Evolutionary conservation across 441 rosid genomes (phyloP).

Genomic region (Adansonia grandidieri): DNA sequence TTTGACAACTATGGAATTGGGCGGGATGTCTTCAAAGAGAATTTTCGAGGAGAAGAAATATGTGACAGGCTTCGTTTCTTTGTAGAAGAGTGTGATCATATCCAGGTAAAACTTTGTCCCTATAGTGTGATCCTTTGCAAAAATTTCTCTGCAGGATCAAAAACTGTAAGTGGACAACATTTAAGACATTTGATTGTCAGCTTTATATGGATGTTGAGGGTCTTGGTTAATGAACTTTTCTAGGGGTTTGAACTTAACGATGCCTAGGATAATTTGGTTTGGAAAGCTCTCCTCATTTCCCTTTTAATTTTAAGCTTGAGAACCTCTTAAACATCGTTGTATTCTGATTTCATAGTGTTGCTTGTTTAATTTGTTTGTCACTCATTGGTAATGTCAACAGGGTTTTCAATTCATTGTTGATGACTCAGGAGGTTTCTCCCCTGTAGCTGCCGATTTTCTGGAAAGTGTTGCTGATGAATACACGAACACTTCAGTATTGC

Average conservation of each 20-base stretch:
- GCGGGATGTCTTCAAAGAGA: slow-evolving; percentile 61
- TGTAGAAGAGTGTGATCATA: slow-evolving; percentile 88
- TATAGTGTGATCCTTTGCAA: background rate
- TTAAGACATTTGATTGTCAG: background rate
- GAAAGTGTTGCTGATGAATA: slow-evolving; percentile 88
- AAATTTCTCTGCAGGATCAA: background rate
- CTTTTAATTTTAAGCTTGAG: background rate
- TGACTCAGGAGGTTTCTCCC: slow-evolving; percentile 84
- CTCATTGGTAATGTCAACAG: slow-evolving; percentile 40
- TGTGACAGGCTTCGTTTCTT: slow-evolving; percentile 80
- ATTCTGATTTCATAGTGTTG: background rate
- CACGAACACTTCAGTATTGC: slow-evolving; percentile 66
- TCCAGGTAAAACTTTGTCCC: slow-evolving; percentile 57
- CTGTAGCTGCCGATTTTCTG: slow-evolving; percentile 75
- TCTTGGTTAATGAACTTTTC: slow-evolving; percentile 11
- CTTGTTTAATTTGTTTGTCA: slow-evolving; percentile 10
- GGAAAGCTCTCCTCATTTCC: slow-evolving; percentile 4
- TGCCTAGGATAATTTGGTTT: background rate
- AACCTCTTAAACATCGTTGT: background rate
- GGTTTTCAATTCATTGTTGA: slow-evolving; percentile 91
- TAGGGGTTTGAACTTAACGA: background rate
- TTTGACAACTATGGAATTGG: slow-evolving; percentile 83
- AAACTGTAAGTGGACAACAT: background rate
- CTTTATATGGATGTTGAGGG: background rate
- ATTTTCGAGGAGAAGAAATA: slow-evolving; percentile 74